Evolutionary conservation across 2,329 filamentous ascomycete genomes (phyloP), one percentile per base, ranked within the genome.

Genomic region (Trichoderma lentiforme): DNA sequence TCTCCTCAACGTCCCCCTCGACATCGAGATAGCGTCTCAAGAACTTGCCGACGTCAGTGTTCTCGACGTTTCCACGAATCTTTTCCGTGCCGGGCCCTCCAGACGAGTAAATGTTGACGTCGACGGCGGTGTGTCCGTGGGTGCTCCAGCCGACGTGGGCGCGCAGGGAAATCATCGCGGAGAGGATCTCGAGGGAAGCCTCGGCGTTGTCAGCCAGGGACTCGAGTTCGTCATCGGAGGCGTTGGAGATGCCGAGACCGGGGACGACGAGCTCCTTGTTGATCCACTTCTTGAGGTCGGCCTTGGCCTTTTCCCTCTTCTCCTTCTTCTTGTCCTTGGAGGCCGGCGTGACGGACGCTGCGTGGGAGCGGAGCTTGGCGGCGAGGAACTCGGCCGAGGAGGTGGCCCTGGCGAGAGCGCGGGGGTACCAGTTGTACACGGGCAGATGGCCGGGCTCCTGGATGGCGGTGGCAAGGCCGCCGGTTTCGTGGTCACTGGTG

Each of bases 401-500:
- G 74, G 95, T 95, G 34, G 92, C 92, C 18, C 85, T 85, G 76
- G 92, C 91, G 3, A 99, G 89, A 21, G 93, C 91, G 56, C 88
- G 84, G 1, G 96, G 96, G 77, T 93, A 92, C 96, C 96, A 99
- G 77, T 87, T 82, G 78, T 90, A 90, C 32, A 89, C 84, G 2
- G 88, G 87, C 18, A 86, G 82, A 71, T 88, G 83, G 39, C 82
- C 83, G 12, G 85, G 84, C 62, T 86, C 81, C 78, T 89, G 96
- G 76, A 93, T 88, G 30, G 95, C 95, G 21, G 91, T 89, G 3
- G 94, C 87, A 3, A 99, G 86, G 57, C 96, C 96, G 32, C 96
- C 96, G 1, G 96, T 99, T 81, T 99, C 96, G 80, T 99, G 96
- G 82, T 99, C 96, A 72, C 93, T 97, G 3, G 96, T 99, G 73